Percentiles rank a stretch among this genome's conserved stretches.
These are phyloP conservation scores for Melanopsichium pennsylvanicum DNA, from an alignment of 1,284 basidiomycete genomes.

Conservation along the genomic window DNA sequence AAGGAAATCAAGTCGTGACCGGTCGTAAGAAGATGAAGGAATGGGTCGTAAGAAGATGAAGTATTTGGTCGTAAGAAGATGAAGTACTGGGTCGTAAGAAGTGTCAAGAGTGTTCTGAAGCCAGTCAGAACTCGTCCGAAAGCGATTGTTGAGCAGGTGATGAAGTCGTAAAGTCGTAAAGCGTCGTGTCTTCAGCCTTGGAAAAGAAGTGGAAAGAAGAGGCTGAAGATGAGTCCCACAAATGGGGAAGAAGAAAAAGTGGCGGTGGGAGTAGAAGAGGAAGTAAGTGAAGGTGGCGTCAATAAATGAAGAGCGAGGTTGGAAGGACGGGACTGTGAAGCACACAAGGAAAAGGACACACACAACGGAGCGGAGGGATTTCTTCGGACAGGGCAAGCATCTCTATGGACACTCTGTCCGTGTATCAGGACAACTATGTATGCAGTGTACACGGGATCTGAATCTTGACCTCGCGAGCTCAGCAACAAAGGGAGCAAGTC, in stretches of 20 bases:
- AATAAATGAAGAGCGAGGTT: no score
- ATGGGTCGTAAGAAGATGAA: background rate
- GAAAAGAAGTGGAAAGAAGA: slow-evolving; percentile 6
- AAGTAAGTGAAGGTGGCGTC: background rate
- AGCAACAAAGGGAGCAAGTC: no score
- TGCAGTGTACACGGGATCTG: no score
- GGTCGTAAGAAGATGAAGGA: background rate
- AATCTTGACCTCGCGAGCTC: no score
- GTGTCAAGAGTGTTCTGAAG: slow-evolving; percentile 6
- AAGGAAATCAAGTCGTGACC: background rate
- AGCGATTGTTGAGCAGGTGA: background rate
- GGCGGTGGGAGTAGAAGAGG: background rate
- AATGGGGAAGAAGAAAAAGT: background rate
- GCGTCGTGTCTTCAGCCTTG: slow-evolving; percentile 12
- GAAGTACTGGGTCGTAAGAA: slow-evolving; percentile 6
- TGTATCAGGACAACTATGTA: no score
- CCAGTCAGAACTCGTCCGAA: slow-evolving; percentile 21
- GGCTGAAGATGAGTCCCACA: slow-evolving; percentile 1
- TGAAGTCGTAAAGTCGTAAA: slow-evolving; percentile 17
- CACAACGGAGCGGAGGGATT: background rate
- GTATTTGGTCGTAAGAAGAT: background rate
- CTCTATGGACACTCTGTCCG: no score
- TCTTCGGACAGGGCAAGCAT: background rate
- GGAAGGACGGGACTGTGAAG: no score
- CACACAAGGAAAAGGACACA: background rate